These are phyloP conservation scores for Hylodesmum podocarpum DNA, from an alignment of 306 rosid genomes.

Conservation along the genomic window DNA sequence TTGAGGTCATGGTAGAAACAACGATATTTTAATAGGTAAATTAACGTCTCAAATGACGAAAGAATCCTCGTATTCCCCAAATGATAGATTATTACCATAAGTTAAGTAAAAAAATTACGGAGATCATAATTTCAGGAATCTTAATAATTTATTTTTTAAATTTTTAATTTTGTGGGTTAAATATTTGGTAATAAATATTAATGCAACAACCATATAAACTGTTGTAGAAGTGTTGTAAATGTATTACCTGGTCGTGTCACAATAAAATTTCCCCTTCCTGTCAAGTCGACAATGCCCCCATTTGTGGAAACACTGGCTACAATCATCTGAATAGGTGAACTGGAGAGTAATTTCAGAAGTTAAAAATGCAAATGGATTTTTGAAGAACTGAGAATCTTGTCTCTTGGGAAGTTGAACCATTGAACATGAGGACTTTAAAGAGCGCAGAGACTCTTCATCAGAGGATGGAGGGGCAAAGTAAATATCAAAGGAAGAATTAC, in stretches of 20 bases:
- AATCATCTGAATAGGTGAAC: background rate
- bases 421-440: conserved; percentile 10
- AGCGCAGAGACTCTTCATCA: background rate
- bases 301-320: background rate
- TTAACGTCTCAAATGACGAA: too few species aligned
- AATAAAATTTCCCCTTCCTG: background rate
- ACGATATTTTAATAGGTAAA: too few species aligned
- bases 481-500: background rate
- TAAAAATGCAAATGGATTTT: background rate
- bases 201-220: too few species aligned
- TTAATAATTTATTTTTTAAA: too few species aligned
- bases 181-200: too few species aligned
- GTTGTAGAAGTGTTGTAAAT: background rate
- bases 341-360: background rate
- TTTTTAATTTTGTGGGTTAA: too few species aligned
- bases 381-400: too few species aligned
- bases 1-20: too few species aligned
- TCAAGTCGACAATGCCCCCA: background rate
- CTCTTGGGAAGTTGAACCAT: conserved; percentile 21
- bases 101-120: too few species aligned
- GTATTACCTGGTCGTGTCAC: conserved; percentile 32
- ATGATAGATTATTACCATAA: too few species aligned
- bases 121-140: too few species aligned
- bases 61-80: too few species aligned
- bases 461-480: background rate